Evolutionary conservation across 2,329 filamentous ascomycete genomes (phyloP).

Genomic region (Hortaea werneckii): DNA sequence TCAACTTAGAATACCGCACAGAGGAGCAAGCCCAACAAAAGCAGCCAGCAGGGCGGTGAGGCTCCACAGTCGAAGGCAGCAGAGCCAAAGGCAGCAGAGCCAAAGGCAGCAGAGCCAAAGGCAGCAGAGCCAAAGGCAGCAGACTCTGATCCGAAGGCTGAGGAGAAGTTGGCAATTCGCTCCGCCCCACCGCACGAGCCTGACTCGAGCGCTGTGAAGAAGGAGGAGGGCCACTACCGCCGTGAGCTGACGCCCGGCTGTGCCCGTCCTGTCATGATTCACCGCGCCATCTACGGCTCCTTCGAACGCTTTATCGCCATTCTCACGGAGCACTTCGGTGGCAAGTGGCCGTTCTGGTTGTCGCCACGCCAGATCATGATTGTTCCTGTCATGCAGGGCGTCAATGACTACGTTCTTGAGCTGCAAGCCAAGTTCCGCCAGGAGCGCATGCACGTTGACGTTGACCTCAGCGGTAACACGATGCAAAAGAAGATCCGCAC

Average conservation of each 20-base stretch:
- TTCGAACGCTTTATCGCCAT: constrained; percentile 63
- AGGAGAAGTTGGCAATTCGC: constrained; percentile 20
- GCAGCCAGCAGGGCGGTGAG: constrained; percentile 2
- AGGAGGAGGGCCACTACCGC: constrained; percentile 26
- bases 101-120: constrained; percentile 28
- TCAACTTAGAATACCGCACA: constrained; percentile 78
- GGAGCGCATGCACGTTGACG: constrained; percentile 59
- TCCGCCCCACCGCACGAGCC: constrained; percentile 22
- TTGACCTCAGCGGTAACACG: constrained; percentile 65
- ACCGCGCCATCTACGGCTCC: constrained; percentile 68
- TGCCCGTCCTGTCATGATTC: constrained; percentile 75
- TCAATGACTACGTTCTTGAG: constrained; percentile 64
- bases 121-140: constrained; percentile 39
- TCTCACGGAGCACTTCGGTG: constrained; percentile 72
- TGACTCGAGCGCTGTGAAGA: constrained; percentile 19
- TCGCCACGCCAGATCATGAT: constrained; percentile 73
- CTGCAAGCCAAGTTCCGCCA: constrained; percentile 56
- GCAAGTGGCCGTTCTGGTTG: constrained; percentile 85
- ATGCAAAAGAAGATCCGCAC: constrained; percentile 84
- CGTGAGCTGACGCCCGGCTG: constrained; percentile 56
- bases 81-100: constrained; percentile 30
- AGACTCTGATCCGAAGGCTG: constrained; percentile 22
- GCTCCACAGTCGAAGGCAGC: constrained; percentile 34
- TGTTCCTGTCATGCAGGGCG: constrained; percentile 64
- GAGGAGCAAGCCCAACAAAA: constrained; percentile 48